Conservation (phyloP, 352 stramenopile species). For the Phytophthora aleatoria region DNA sequence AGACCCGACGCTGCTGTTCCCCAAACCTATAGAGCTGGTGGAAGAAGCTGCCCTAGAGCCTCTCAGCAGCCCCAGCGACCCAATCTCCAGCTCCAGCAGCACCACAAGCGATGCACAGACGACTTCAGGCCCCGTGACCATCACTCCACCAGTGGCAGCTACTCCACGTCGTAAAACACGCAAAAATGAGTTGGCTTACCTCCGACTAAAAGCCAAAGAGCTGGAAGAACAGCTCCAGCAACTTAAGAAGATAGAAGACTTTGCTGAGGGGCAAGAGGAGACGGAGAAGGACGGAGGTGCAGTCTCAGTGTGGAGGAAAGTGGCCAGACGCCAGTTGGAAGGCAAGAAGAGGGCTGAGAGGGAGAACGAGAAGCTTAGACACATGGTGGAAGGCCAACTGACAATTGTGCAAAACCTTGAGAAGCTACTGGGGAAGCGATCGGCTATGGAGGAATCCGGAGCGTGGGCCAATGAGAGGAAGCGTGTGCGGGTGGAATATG, state of each 20-base stretch:
- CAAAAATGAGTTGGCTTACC: slow-evolving; percentile 53
- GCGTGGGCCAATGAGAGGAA: slow-evolving; percentile 26
- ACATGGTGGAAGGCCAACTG: slow-evolving; percentile 37
- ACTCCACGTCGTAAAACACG: slow-evolving; percentile 29
- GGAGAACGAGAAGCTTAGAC: slow-evolving; percentile 45
- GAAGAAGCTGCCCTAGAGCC: background rate
- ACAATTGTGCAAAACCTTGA: slow-evolving; percentile 34
- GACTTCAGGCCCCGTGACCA: background rate
- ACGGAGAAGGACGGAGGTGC: background rate
- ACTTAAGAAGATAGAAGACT: slow-evolving; percentile 18
- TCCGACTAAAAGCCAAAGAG: slow-evolving; percentile 37
- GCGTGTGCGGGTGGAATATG: slow-evolving; percentile 24
- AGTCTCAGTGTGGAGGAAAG: slow-evolving; percentile 29
- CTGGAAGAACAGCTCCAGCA: slow-evolving; percentile 39
- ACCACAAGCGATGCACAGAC: slow-evolving; percentile 6
- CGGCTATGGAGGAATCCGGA: slow-evolving; percentile 24
- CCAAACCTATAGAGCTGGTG: slow-evolving; percentile 17
- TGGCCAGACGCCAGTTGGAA: slow-evolving; percentile 42
- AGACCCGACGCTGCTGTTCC: slow-evolving; percentile 19
- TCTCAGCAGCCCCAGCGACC: background rate
- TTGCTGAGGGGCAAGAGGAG: background rate
- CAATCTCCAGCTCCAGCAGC: background rate
- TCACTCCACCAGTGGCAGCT: background rate
- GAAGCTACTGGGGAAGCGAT: slow-evolving; percentile 37
- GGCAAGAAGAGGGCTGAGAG: slow-evolving; percentile 31